Percentiles rank a stretch among this genome's conserved stretches.
Conservation (phyloP, 164 flowering plant species). For the Santalum album region DNA sequence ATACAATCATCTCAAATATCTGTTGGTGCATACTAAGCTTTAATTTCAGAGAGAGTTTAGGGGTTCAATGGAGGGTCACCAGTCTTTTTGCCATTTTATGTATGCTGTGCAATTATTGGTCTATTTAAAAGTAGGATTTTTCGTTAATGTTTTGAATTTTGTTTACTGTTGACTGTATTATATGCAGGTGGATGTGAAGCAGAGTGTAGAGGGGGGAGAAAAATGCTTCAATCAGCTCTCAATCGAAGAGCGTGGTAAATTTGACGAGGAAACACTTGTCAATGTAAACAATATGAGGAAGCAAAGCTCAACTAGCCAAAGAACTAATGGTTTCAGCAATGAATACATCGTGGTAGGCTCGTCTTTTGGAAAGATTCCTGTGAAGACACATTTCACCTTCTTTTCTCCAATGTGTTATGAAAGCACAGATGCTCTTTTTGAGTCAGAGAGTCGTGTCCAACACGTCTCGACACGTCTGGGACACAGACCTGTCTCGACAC, state of each 20-base stretch:
- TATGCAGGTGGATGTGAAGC: constrained; percentile 65
- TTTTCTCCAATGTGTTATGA: too few species aligned
- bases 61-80: too few species aligned
- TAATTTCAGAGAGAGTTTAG: too few species aligned
- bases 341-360: constrained; percentile 89
- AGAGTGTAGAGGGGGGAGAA: constrained; percentile 74
- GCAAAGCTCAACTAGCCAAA: constrained; percentile 40
- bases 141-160: too few species aligned
- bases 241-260: constrained; percentile 90
- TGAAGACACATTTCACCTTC: neutral
- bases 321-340: constrained; percentile 66
- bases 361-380: neutral
- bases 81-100: too few species aligned
- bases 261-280: constrained; percentile 97
- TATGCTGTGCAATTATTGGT: too few species aligned
- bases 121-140: too few species aligned
- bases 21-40: neutral
- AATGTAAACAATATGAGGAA: constrained; percentile 78
- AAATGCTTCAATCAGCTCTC: constrained; percentile 80
- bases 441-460: too few species aligned
- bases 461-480: too few species aligned
- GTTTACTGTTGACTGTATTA: neutral
- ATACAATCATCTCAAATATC: constrained; percentile 1
- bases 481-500: too few species aligned
- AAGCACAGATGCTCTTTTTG: too few species aligned